Percentiles rank a stretch among this genome's conserved stretches.
Conservation (phyloP, 345 rosid genomes). For the Arabis alpina region DNA sequence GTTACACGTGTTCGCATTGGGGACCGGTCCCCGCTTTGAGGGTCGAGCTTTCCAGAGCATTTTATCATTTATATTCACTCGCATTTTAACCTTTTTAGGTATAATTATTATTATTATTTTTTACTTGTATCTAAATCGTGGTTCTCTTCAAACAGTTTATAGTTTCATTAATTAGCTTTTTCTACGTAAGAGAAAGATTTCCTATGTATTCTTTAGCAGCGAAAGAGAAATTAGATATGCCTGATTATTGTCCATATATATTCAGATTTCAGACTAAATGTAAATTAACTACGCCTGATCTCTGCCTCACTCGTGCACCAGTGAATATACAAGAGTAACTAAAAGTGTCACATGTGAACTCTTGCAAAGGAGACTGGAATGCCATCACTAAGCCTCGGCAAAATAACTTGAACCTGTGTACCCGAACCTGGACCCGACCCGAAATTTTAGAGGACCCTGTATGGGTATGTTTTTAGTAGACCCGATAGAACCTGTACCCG, state of each 20-base stretch:
- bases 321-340: neutral
- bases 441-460: too few species aligned
- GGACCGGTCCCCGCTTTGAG: slow-evolving; percentile 46
- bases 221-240: neutral
- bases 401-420: too few species aligned
- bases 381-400: too few species aligned
- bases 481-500: too few species aligned
- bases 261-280: neutral
- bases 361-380: slow-evolving; percentile 7
- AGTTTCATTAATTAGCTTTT: too few species aligned
- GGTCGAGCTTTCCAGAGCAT: slow-evolving; percentile 41
- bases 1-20: slow-evolving; percentile 32
- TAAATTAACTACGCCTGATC: slow-evolving; percentile 24
- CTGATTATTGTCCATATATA: neutral
- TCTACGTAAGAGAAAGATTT: neutral
- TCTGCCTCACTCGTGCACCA: slow-evolving; percentile 34
- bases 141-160: neutral
- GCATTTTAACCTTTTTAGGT: too few species aligned
- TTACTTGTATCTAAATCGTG: too few species aligned
- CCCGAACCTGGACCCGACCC: too few species aligned
- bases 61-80: neutral
- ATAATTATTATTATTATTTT: too few species aligned
- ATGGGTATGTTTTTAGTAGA: too few species aligned
- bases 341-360: slow-evolving; percentile 35
- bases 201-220: neutral